These are phyloP conservation scores for Diplotaxis tenuifolia DNA, from an alignment of 345 rosid species.

Conservation along the genomic window DNA sequence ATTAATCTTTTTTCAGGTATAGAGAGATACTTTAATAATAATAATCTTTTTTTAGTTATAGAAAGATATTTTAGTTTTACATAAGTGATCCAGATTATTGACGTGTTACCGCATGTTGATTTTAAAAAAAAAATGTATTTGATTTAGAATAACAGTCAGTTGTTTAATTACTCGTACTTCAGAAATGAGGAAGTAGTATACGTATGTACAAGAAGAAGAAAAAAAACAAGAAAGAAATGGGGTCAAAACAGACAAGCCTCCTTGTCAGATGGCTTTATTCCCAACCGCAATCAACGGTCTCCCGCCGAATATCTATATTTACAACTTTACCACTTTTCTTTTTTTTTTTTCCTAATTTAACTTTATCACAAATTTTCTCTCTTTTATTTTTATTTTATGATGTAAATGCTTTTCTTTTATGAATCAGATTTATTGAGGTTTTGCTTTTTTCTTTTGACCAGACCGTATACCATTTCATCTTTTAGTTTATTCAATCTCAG, in stretches of 20 bases:
- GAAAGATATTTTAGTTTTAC: too few species aligned
- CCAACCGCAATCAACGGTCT: conserved; percentile 98
- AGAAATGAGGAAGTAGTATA: background rate
- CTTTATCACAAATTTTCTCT: conserved; percentile 4
- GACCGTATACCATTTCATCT: conserved; percentile 11
- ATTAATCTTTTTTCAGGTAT: too few species aligned
- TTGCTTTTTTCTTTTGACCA: conserved; percentile 21
- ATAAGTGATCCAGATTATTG: too few species aligned
- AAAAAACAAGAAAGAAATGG: conserved; percentile 28
- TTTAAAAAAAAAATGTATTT: too few species aligned
- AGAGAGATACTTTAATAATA: too few species aligned
- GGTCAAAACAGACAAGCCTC: conserved; percentile 59
- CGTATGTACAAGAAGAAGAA: background rate
- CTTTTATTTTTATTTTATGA: background rate
- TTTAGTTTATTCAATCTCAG: background rate
- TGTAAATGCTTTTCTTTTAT: conserved; percentile 5
- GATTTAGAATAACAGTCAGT: too few species aligned
- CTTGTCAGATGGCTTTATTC: conserved; percentile 61
- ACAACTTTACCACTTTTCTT: conserved; percentile 3
- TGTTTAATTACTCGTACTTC: too few species aligned
- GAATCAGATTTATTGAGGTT: conserved; percentile 4
- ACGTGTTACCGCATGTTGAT: too few species aligned
- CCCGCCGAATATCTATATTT: conserved; percentile 43
- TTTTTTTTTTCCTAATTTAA: background rate
- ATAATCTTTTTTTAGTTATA: too few species aligned